Conservation (phyloP, 2,329 filamentous ascomycete species). For the Alternaria solani region DNA sequence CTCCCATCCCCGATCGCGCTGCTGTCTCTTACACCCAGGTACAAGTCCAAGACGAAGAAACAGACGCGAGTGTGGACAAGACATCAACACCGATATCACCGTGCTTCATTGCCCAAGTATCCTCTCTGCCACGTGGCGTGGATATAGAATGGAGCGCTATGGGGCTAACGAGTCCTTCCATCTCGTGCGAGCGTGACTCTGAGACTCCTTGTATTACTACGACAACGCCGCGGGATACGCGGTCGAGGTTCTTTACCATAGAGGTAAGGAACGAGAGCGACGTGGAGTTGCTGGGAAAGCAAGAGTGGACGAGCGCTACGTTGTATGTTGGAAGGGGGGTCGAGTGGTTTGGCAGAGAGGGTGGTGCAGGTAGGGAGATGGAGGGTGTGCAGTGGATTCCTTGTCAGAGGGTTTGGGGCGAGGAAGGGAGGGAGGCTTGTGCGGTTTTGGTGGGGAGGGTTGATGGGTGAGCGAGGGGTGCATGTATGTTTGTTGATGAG, state of each 20-base stretch:
- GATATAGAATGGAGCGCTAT: constrained; percentile 85
- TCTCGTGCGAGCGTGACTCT: background rate
- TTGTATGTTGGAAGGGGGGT: constrained; percentile 32
- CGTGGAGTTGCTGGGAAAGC: constrained; percentile 5
- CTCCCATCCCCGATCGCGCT: constrained; percentile 54
- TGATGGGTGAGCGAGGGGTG: constrained; percentile 16
- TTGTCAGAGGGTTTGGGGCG: constrained; percentile 44
- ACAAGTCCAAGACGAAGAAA: background rate
- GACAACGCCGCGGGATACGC: background rate
- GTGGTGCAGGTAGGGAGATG: constrained; percentile 3
- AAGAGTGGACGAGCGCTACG: constrained; percentile 29
- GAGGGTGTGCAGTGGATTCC: constrained; percentile 41
- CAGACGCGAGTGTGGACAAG: background rate
- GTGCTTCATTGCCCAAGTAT: constrained; percentile 78
- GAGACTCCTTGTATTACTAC: background rate
- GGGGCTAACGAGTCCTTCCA: constrained; percentile 56
- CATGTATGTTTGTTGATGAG: background rate
- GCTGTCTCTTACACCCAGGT: too few species aligned
- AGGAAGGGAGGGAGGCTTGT: constrained; percentile 29
- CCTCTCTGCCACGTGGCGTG: constrained; percentile 75
- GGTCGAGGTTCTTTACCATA: constrained; percentile 23
- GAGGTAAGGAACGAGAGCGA: constrained; percentile 18
- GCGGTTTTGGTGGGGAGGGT: constrained; percentile 39
- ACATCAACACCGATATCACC: constrained; percentile 59
- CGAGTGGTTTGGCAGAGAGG: constrained; percentile 3